These are phyloP conservation scores for Leucocoprinus sp. DNA, from an alignment of 768 basidiomycete genomes.

Conservation along the genomic window DNA sequence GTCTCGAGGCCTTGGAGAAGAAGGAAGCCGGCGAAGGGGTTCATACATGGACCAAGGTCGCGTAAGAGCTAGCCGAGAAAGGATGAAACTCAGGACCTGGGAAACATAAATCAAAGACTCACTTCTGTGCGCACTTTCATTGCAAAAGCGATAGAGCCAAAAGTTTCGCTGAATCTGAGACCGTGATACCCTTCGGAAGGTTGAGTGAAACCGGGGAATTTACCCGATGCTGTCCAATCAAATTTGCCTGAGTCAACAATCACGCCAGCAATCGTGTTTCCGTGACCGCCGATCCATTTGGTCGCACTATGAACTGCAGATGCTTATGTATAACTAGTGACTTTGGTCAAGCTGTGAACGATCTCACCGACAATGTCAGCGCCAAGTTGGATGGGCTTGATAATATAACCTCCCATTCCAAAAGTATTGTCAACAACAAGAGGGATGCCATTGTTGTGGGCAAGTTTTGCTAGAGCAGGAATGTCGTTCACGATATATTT, in stretches of 20 bases:
- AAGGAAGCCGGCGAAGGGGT: conserved; percentile 69
- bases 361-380: conserved; percentile 68
- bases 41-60: conserved; percentile 57
- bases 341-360: background rate
- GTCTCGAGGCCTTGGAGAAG: conserved; percentile 78
- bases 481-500: conserved; percentile 63
- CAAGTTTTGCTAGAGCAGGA: conserved; percentile 64
- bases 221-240: conserved; percentile 60
- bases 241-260: conserved; percentile 69
- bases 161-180: conserved; percentile 54
- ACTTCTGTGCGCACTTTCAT: conserved; percentile 54
- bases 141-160: conserved; percentile 57
- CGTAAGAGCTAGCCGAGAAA: conserved; percentile 37
- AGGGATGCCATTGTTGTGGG: conserved; percentile 65
- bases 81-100: conserved; percentile 7
- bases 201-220: conserved; percentile 67
- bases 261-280: conserved; percentile 72
- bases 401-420: conserved; percentile 68
- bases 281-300: conserved; percentile 82
- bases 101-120: background rate
- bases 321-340: background rate
- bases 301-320: conserved; percentile 62
- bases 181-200: conserved; percentile 76
- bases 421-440: conserved; percentile 79
- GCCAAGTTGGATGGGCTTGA: conserved; percentile 62